A percentile compares a stretch with the other conserved stretches of the same genome.
These are phyloP conservation scores for Ceratocystis ficicola DNA, from an alignment of 2,329 filamentous ascomycete genomes.

Conservation along the genomic window DNA sequence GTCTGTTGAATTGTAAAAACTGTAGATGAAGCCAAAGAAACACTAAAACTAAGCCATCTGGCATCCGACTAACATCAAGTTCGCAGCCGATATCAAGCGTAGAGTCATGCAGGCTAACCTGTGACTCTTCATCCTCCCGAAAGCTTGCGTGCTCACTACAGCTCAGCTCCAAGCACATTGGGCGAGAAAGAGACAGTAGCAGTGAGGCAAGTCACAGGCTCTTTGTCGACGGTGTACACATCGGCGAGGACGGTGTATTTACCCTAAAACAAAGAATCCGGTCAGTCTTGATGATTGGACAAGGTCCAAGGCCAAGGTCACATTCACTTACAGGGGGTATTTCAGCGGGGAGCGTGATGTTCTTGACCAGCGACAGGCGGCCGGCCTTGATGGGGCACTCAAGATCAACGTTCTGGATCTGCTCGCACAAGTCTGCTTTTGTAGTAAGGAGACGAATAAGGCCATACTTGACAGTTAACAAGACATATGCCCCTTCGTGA, in stretches of 20 bases:
- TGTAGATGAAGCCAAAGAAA: not conserved
- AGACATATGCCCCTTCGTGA: conserved; percentile 66
- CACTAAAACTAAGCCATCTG: not conserved
- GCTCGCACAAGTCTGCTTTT: conserved; percentile 73
- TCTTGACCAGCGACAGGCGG: conserved; percentile 59
- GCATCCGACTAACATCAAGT: not conserved
- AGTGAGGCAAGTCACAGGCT: conserved; percentile 75
- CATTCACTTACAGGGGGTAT: conserved; percentile 69
- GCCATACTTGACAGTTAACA: conserved; percentile 83
- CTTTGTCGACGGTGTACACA: conserved; percentile 59
- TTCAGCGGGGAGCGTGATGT: conserved; percentile 70
- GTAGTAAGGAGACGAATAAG: conserved; percentile 79
- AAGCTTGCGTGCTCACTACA: conserved; percentile 26
- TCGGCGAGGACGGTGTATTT: conserved; percentile 83
- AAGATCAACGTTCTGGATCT: conserved; percentile 76
- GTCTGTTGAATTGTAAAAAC: not conserved
- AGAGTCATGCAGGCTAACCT: not conserved
- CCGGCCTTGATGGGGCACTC: conserved; percentile 80
- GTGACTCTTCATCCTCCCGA: not conserved
- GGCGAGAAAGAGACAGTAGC: conserved; percentile 54
- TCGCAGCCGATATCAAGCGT: not conserved
- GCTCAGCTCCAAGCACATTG: conserved; percentile 33
- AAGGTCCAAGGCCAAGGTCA: not conserved
- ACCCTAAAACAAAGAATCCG: conserved; percentile 43
- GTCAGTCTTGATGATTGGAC: not conserved